These are phyloP conservation scores for Fusarium buharicum DNA, from an alignment of 2,329 filamentous ascomycete species.

Conservation along the genomic window DNA sequence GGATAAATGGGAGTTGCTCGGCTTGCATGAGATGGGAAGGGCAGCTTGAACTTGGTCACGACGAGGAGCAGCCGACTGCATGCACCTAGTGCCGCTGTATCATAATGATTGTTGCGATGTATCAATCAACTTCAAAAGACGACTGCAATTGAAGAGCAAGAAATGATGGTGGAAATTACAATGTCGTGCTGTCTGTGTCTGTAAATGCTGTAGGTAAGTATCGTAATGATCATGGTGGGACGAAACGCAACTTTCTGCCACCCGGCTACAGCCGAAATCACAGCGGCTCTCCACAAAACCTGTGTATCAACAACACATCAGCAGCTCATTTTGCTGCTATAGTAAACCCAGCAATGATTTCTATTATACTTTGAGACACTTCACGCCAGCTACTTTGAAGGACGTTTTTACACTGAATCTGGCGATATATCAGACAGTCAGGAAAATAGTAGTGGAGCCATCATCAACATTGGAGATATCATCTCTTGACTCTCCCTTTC, in stretches of 20 bases:
- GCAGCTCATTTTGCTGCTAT: conserved; percentile 3
- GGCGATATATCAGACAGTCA: conserved; percentile 11
- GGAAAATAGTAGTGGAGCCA: conserved; percentile 26
- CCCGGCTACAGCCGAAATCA: conserved; percentile 43
- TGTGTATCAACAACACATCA: conserved; percentile 17
- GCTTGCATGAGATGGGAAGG: conserved; percentile 37
- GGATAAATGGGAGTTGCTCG: conserved; percentile 36
- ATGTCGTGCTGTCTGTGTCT: conserved; percentile 12
- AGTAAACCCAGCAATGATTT: conserved; percentile 5
- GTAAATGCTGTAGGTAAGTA: conserved; percentile 2
- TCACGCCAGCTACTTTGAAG: not conserved
- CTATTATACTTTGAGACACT: not conserved
- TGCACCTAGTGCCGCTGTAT: conserved; percentile 48
- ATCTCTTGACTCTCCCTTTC: conserved; percentile 17
- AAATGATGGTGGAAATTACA: conserved; percentile 6
- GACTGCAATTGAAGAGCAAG: conserved; percentile 18
- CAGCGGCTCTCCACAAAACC: conserved; percentile 34
- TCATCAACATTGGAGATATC: conserved; percentile 18
- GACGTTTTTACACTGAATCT: not conserved
- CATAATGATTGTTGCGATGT: conserved; percentile 50
- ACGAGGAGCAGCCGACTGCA: conserved; percentile 39
- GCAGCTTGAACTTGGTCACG: conserved; percentile 34
- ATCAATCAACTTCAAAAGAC: conserved; percentile 42
- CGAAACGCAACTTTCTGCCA: conserved; percentile 33
- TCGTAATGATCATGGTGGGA: conserved; percentile 21